Conservation (phyloP, 1,284 basidiomycete species). For the Cerrena zonata region DNA sequence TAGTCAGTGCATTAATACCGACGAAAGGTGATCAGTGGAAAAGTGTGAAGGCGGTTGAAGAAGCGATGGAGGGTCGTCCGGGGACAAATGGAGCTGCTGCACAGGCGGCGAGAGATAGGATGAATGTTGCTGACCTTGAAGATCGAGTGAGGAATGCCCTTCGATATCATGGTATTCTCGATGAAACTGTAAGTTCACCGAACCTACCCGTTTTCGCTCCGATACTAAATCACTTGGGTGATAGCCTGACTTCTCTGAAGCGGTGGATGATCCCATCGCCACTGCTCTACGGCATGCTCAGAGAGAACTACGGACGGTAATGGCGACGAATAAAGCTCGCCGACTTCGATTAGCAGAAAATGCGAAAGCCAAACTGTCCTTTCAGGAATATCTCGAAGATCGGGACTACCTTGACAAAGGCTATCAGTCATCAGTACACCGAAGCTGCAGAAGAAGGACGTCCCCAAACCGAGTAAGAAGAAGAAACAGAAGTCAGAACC, state of each 20-base stretch:
- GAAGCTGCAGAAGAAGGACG: slow-evolving; percentile 74
- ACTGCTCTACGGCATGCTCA: slow-evolving; percentile 86
- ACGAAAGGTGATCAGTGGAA: slow-evolving; percentile 64
- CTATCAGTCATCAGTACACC: slow-evolving; percentile 62
- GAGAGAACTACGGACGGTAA: slow-evolving; percentile 70
- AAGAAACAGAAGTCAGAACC: slow-evolving; percentile 51
- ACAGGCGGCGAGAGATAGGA: slow-evolving; percentile 62
- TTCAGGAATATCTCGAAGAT: slow-evolving; percentile 79
- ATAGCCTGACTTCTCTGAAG: slow-evolving; percentile 71
- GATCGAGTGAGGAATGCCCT: slow-evolving; percentile 65
- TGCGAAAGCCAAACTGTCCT: slow-evolving; percentile 83
- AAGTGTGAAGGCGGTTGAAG: slow-evolving; percentile 71
- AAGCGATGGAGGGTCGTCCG: slow-evolving; percentile 75
- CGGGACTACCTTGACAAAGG: slow-evolving; percentile 80
- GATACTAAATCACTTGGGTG: slow-evolving; percentile 4
- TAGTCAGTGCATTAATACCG: slow-evolving; percentile 74
- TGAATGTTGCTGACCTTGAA: slow-evolving; percentile 69
- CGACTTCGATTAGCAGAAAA: slow-evolving; percentile 69
- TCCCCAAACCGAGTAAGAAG: slow-evolving; percentile 61
- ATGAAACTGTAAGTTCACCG: slow-evolving; percentile 43
- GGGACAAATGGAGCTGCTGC: slow-evolving; percentile 69
- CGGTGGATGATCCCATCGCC: slow-evolving; percentile 90
- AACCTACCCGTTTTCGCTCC: not conserved
- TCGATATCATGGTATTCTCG: slow-evolving; percentile 62
- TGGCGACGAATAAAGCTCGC: slow-evolving; percentile 78